Percentiles rank a stretch among this genome's conserved stretches.
These are phyloP conservation scores for Zymoseptoria passerinii DNA, from an alignment of 2,329 filamentous ascomycete species.

Conservation along the genomic window DNA sequence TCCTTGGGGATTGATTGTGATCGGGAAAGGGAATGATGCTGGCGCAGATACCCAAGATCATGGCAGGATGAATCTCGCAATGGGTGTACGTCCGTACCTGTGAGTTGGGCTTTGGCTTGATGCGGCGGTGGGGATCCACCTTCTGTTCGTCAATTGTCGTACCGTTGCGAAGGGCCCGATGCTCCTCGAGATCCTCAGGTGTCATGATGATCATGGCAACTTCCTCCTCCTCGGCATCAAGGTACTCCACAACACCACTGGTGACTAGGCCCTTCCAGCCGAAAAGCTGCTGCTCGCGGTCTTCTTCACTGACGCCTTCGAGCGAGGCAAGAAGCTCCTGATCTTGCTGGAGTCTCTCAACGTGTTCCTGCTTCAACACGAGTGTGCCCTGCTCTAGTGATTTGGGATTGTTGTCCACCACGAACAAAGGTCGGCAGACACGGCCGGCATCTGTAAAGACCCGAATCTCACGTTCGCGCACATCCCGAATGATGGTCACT, in stretches of 20 bases:
- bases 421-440: constrained; percentile 88
- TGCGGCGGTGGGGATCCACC: constrained; percentile 69
- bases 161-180: constrained; percentile 33
- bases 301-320: constrained; percentile 48
- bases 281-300: constrained; percentile 55
- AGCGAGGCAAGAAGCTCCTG: constrained; percentile 42
- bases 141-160: constrained; percentile 45
- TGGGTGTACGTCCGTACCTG: constrained; percentile 91
- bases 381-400: constrained; percentile 69
- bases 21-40: constrained; percentile 99
- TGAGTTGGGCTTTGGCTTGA: constrained; percentile 81
- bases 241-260: constrained; percentile 83
- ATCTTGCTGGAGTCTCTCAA: constrained; percentile 67
- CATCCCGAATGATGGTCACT: constrained; percentile 90
- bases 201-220: constrained; percentile 99
- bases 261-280: constrained; percentile 84
- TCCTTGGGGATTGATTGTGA: constrained; percentile 96
- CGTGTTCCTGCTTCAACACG: constrained; percentile 75
- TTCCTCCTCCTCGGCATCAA: constrained; percentile 97
- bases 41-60: constrained; percentile 96
- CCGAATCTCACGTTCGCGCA: constrained; percentile 95
- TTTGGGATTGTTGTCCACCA: constrained; percentile 76
- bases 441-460: constrained; percentile 96
- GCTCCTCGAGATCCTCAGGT: constrained; percentile 77
- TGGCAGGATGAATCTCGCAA: constrained; percentile 97